Conservation (phyloP, 192 early-diverging fungal genomes). For the Cladochytrium replicatum region DNA sequence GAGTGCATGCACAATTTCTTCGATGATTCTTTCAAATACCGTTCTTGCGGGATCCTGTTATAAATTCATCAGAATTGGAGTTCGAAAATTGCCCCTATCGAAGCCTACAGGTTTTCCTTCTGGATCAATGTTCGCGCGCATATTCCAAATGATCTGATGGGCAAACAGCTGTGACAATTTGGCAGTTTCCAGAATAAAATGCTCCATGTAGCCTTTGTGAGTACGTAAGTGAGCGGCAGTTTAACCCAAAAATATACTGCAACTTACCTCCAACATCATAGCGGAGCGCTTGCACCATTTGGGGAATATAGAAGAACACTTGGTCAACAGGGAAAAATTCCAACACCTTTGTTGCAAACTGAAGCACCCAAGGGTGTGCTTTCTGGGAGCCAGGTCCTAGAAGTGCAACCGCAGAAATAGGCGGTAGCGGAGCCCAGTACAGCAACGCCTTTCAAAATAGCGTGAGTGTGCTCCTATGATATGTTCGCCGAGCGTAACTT, state of each 20-base stretch:
- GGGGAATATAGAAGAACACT: slow-evolving; percentile 98
- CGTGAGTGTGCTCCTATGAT: neutral
- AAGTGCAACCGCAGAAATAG: slow-evolving; percentile 77
- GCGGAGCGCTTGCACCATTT: slow-evolving; percentile 93
- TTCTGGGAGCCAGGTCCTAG: slow-evolving; percentile 56
- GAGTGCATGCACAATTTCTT: slow-evolving; percentile 65
- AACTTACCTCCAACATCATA: slow-evolving; percentile 55
- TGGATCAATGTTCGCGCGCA: slow-evolving; percentile 93
- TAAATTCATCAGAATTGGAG: too few relatives aligned
- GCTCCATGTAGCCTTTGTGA: slow-evolving; percentile 76
- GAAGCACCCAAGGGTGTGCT: slow-evolving; percentile 80
- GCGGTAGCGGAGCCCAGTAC: slow-evolving; percentile 85
- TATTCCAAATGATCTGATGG: slow-evolving; percentile 99
- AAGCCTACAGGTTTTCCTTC: slow-evolving; percentile 29
- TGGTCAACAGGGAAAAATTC: slow-evolving; percentile 85
- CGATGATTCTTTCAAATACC: slow-evolving; percentile 75
- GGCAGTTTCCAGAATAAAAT: slow-evolving; percentile 88
- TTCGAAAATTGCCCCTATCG: neutral
- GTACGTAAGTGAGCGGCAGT: neutral
- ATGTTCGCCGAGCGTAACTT: too few relatives aligned
- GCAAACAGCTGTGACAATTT: slow-evolving; percentile 93
- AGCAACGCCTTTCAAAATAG: slow-evolving; percentile 48
- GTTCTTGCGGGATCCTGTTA: slow-evolving; percentile 87
- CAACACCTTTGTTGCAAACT: slow-evolving; percentile 87
- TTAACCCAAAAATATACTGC: neutral